phyloP scores from a whole-genome alignment of 2,329 filamentous ascomycete species.

The Nemania sp. region DNA sequence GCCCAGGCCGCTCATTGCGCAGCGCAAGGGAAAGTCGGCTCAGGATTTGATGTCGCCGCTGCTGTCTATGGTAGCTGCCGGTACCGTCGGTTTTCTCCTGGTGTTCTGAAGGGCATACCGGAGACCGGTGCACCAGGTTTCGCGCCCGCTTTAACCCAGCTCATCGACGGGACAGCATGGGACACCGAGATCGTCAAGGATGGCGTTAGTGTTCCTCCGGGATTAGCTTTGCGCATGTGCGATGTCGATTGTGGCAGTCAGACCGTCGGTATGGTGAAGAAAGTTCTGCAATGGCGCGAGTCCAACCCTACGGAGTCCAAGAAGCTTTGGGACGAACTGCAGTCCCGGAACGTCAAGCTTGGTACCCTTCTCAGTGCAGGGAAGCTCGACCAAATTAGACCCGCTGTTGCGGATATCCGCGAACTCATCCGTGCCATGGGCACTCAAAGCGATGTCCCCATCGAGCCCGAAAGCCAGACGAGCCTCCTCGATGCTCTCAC shows the following conservation, averaged over 20 bases:
- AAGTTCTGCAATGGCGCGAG: conserved; percentile 80
- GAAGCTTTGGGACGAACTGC: conserved; percentile 73
- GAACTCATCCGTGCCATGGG: conserved; percentile 78
- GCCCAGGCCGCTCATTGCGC: conserved; percentile 93
- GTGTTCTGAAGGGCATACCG: conserved; percentile 68
- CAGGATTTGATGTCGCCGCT: conserved; percentile 91
- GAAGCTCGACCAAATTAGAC: conserved; percentile 47
- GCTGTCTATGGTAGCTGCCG: conserved; percentile 90
- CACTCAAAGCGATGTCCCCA: conserved; percentile 71
- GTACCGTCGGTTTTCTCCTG: conserved; percentile 90
- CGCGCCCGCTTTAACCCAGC: conserved; percentile 60
- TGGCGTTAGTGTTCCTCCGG: conserved; percentile 69
- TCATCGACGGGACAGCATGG: conserved; percentile 72
- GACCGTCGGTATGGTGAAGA: conserved; percentile 94
- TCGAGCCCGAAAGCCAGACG: conserved; percentile 87
- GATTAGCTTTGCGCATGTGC: conserved; percentile 84
- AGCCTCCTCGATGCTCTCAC: conserved; percentile 77
- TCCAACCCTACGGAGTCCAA: conserved; percentile 66
- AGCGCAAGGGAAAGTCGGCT: conserved; percentile 94
- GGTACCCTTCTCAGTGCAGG: conserved; percentile 60
- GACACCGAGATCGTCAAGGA: conserved; percentile 76
- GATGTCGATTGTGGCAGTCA: conserved; percentile 94
- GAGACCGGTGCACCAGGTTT: conserved; percentile 71
- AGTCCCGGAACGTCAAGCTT: conserved; percentile 72
- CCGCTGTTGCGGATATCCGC: conserved; percentile 56